Evolutionary conservation across 345 rosid species (phyloP).

Genomic region (Boechera retrofracta): DNA sequence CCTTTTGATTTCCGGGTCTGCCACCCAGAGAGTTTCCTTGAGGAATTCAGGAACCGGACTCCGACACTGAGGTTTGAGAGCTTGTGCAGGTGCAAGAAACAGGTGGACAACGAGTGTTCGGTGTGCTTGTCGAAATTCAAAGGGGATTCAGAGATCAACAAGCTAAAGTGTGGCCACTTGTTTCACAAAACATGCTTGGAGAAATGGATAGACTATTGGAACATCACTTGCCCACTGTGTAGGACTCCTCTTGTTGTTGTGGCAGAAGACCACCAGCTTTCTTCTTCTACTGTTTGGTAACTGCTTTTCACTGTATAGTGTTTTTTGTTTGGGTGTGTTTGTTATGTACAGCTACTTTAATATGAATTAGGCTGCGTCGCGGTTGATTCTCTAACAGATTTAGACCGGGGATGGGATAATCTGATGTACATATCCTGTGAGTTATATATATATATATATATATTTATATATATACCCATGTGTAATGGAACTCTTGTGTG

Average conservation of each 20-base stretch:
- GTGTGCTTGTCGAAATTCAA: constrained; percentile 67
- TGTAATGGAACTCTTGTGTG: constrained; percentile 36
- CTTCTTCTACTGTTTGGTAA: constrained; percentile 56
- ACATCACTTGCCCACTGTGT: constrained; percentile 77
- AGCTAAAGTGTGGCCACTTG: constrained; percentile 68
- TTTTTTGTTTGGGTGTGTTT: constrained; percentile 32
- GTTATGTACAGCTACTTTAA: constrained; percentile 39
- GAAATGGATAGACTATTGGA: constrained; percentile 79
- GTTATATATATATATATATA: constrained; percentile 19
- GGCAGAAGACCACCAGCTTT: constrained; percentile 55
- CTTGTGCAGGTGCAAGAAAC: constrained; percentile 54
- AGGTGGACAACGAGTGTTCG: constrained; percentile 64
- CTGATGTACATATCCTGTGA: constrained; percentile 40
- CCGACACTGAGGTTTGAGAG: constrained; percentile 61
- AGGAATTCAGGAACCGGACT: constrained; percentile 67
- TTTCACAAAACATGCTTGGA: constrained; percentile 79
- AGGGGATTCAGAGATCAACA: constrained; percentile 68
- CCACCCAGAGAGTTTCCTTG: constrained; percentile 58
- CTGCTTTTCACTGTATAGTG: constrained; percentile 34
- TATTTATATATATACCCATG: constrained; percentile 21
- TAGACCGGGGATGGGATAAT: constrained; percentile 45
- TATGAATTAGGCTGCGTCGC: constrained; percentile 43
- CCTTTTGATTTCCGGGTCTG: constrained; percentile 48
- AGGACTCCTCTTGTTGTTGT: constrained; percentile 61
- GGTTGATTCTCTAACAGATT: constrained; percentile 35